phyloP scores from a whole-genome alignment of 2,329 filamentous ascomycete genomes.

The Geoglossum cookeanum region DNA sequence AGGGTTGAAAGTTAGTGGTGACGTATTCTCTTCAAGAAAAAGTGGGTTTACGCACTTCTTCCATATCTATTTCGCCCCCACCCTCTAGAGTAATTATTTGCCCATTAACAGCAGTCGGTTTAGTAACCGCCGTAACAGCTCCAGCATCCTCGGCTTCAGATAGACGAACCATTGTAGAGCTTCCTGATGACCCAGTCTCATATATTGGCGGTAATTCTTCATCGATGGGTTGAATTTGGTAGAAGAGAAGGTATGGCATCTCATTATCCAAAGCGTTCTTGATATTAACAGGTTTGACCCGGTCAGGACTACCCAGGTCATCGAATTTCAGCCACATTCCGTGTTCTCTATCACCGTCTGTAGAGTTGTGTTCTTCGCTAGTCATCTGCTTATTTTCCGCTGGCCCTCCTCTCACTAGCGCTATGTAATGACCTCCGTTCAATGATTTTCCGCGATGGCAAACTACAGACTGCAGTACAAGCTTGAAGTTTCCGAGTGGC shows the following conservation, averaged over 20 bases:
- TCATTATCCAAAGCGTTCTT: constrained; percentile 62
- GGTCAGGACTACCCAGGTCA: constrained; percentile 47
- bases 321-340: constrained; percentile 84
- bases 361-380: constrained; percentile 34
- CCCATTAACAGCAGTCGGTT: neutral
- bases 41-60: constrained; percentile 8
- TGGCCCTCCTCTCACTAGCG: constrained; percentile 58
- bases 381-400: constrained; percentile 25
- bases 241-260: constrained; percentile 87
- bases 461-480: constrained; percentile 77
- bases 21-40: neutral
- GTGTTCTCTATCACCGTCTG: constrained; percentile 34
- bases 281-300: constrained; percentile 61
- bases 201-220: constrained; percentile 23
- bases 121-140: too few relatives aligned
- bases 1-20: neutral
- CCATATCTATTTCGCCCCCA: constrained; percentile 12
- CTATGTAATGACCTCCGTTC: constrained; percentile 79
- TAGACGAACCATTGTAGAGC: neutral
- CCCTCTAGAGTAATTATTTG: neutral
- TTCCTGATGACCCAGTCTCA: neutral
- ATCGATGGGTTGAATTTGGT: constrained; percentile 77
- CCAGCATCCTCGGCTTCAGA: neutral
- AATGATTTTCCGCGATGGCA: constrained; percentile 78
- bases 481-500: constrained; percentile 71